Conservation (phyloP, 2,329 filamentous ascomycete species). For the Venturia nashicola region DNA sequence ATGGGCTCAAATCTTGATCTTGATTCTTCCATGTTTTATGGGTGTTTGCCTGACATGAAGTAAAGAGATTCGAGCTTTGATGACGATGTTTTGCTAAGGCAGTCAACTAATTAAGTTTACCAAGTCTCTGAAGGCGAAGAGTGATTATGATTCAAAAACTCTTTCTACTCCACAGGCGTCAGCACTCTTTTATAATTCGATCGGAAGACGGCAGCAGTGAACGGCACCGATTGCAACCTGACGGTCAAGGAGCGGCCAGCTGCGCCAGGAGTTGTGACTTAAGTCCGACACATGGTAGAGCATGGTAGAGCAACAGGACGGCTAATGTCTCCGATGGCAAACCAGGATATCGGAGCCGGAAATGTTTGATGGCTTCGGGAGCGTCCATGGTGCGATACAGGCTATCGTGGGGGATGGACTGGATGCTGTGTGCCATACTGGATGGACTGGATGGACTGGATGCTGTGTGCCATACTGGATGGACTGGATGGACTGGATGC, state of each 20-base stretch:
- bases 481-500: no score
- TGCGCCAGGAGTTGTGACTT: not conserved
- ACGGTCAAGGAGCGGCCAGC: not conserved
- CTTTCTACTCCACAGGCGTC: not conserved
- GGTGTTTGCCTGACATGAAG: not conserved
- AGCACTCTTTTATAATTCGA: not conserved
- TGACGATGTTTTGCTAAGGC: not conserved
- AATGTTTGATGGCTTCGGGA: not conserved
- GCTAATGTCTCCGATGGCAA: not conserved
- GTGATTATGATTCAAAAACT: not conserved
- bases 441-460: no score
- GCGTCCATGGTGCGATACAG: not conserved
- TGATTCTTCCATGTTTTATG: conserved; percentile 1
- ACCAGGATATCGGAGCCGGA: not conserved
- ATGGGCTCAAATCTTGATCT: conserved; percentile 7
- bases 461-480: no score
- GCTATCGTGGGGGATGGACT: not conserved
- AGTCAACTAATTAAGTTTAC: not conserved
- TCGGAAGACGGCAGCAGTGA: conserved; percentile 5
- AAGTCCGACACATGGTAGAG: not conserved
- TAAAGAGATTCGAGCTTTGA: not conserved
- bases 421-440: not conserved
- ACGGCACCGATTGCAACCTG: not conserved
- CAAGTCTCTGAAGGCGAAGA: not conserved
- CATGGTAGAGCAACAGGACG: not conserved